Base-by-base conservation (phyloP, 2,329 filamentous ascomycete species). In the Dendrostoma leiphaemia region DNA sequence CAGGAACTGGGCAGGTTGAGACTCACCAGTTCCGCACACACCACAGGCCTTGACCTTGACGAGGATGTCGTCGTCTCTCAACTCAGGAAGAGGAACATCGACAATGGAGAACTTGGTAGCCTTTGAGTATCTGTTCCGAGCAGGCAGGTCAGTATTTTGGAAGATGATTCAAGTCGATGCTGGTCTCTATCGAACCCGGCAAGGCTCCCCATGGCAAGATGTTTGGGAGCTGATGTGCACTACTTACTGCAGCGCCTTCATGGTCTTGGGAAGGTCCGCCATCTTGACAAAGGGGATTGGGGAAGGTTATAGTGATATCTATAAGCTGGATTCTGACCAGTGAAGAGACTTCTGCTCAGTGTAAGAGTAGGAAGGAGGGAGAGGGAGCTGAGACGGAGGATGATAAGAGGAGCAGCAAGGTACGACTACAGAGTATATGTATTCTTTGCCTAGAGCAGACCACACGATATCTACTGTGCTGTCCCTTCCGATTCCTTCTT, bases 1-100 rank as follows among this genome's bases (percentile, higher is more conserved):
- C 21, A 37, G 34, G 35, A 46, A 12, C 2, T 12, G 7, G 17
- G 4, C 47, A 19, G 23, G 29, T 28, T 23, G 68, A 71, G 12
- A n/a, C 66, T 72, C 64, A 69, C 79, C 79, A 60, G 79, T 82
- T 60, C 80, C 79, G 61, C 82, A 85, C 58, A 85, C 81, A 73
- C 83, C 82, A 61, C 81, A 85, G 52, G 81, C 84, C 71, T 86
- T 86, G 64, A 88, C 84, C 71, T 87, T 84, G 70, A 86, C 77
- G 62, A 85, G 70, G 60, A 85, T 73, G 68, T 86, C 82, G 56
- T 82, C 78, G 24, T 82, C 75, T 61, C 82, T 78, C 60, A 86
- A 70, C 61, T 73, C 76, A 19, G 84, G 84, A 6, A 87, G 77
- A 59, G 84, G 83, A 32, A 86, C 79, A 10, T 82, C 73, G 60